These are phyloP conservation scores for Fusarium sp. DNA, from an alignment of 2,329 filamentous ascomycete species.

Conservation along the genomic window DNA sequence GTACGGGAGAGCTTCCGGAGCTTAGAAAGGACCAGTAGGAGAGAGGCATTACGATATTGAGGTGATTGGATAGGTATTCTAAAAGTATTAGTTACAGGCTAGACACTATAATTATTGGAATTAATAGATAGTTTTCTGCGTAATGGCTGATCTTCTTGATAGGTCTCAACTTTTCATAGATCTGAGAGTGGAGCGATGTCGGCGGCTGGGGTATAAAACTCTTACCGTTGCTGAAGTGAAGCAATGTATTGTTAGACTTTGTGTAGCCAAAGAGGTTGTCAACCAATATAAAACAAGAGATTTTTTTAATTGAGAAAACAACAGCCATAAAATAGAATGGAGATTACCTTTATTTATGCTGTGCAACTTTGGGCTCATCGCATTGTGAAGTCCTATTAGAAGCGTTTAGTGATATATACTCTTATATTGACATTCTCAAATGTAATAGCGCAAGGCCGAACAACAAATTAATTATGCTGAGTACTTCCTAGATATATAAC, in stretches of 20 bases:
- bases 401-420: neutral
- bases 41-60: neutral
- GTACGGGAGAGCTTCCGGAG: neutral
- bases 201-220: conserved; percentile 2
- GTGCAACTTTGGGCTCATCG: neutral
- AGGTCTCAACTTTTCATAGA: neutral
- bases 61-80: neutral
- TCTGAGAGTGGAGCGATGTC: conserved; percentile 16
- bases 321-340: neutral
- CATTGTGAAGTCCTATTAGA: neutral
- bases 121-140: neutral
- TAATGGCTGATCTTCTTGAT: neutral
- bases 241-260: neutral
- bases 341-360: neutral
- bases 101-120: neutral
- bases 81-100: neutral
- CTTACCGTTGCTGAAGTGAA: neutral
- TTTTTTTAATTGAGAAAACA: neutral
- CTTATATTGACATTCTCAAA: neutral
- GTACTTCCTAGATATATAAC: neutral
- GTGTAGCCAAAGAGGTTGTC: neutral
- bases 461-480: neutral
- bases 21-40: neutral
- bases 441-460: neutral
- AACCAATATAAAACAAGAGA: neutral